A percentile compares a stretch with the other conserved stretches of the same genome.
These are phyloP conservation scores for Zygnema cylindricum DNA, from an alignment of 139 green algal species.

Conservation along the genomic window DNA sequence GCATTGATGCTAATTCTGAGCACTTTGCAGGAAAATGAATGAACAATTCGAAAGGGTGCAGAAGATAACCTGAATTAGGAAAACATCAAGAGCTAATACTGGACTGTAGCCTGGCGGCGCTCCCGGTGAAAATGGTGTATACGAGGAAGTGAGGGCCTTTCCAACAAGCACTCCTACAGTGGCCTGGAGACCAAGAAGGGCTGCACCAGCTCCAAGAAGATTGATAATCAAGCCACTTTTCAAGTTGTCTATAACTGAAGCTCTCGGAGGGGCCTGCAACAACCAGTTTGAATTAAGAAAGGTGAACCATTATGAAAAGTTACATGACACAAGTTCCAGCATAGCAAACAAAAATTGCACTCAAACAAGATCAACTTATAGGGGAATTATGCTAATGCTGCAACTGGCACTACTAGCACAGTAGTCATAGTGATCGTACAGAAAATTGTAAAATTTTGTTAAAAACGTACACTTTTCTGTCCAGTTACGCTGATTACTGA, in stretches of 20 bases:
- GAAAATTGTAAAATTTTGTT: too few relatives aligned
- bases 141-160: constrained; percentile 92
- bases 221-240: constrained; percentile 82
- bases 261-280: constrained; percentile 56
- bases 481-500: too few relatives aligned
- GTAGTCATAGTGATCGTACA: too few relatives aligned
- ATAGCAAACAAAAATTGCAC: not conserved
- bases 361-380: too few relatives aligned
- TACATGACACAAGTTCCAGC: not conserved
- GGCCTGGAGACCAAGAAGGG: constrained; percentile 84
- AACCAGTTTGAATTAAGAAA: constrained; percentile 9
- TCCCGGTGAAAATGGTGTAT: constrained; percentile 41
- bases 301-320: not conserved
- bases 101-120: constrained; percentile 82
- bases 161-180: constrained; percentile 93
- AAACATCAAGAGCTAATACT: constrained; percentile 97
- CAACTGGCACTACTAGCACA: too few relatives aligned
- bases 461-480: too few relatives aligned
- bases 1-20: too few relatives aligned
- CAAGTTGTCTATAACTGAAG: constrained; percentile 68
- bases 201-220: constrained; percentile 79
- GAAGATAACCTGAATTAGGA: constrained; percentile 89
- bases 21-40: too few relatives aligned
- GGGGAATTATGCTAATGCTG: too few relatives aligned
- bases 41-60: too few relatives aligned